Evolutionary conservation across 371 early-diverging fungal genomes (phyloP).

Genomic region (Mucor racemosus): DNA sequence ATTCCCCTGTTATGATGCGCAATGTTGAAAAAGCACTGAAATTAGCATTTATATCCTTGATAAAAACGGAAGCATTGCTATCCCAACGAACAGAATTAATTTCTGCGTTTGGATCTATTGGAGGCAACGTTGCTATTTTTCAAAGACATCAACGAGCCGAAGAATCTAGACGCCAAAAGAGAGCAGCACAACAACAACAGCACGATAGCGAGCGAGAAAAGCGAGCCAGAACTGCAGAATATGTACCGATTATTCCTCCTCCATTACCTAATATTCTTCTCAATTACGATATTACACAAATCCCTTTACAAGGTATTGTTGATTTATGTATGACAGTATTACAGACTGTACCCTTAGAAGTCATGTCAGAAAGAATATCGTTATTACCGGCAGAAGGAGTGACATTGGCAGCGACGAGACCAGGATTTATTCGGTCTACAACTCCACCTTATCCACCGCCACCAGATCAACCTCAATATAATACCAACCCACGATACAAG

Average conservation of each 20-base stretch:
- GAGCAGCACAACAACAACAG: slow-evolving; percentile 13
- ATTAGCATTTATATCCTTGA: slow-evolving; percentile 45
- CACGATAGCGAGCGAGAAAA: slow-evolving; percentile 29
- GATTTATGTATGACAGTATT: slow-evolving; percentile 46
- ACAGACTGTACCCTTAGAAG: slow-evolving; percentile 41
- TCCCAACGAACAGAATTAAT: slow-evolving; percentile 39
- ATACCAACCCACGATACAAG: slow-evolving; percentile 15
- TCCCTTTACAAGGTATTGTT: slow-evolving; percentile 43
- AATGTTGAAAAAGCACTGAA: slow-evolving; percentile 50
- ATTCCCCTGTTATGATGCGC: slow-evolving; percentile 41
- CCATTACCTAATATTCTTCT: slow-evolving; percentile 25
- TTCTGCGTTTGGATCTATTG: slow-evolving; percentile 39
- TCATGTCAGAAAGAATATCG: slow-evolving; percentile 32
- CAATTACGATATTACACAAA: slow-evolving; percentile 43
- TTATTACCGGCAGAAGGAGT: slow-evolving; percentile 27
- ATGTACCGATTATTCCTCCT: slow-evolving; percentile 20
- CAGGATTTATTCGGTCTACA: slow-evolving; percentile 25
- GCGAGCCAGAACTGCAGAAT: slow-evolving; percentile 14
- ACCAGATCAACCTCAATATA: slow-evolving; percentile 26
- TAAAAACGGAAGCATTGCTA: slow-evolving; percentile 40
- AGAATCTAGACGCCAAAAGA: slow-evolving; percentile 28
- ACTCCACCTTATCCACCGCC: slow-evolving; percentile 32
- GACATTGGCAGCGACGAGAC: slow-evolving; percentile 24
- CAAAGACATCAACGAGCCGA: slow-evolving; percentile 32
- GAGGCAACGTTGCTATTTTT: slow-evolving; percentile 52